phyloP scores from a whole-genome alignment of 768 basidiomycete genomes.

The Russula brevipes region DNA sequence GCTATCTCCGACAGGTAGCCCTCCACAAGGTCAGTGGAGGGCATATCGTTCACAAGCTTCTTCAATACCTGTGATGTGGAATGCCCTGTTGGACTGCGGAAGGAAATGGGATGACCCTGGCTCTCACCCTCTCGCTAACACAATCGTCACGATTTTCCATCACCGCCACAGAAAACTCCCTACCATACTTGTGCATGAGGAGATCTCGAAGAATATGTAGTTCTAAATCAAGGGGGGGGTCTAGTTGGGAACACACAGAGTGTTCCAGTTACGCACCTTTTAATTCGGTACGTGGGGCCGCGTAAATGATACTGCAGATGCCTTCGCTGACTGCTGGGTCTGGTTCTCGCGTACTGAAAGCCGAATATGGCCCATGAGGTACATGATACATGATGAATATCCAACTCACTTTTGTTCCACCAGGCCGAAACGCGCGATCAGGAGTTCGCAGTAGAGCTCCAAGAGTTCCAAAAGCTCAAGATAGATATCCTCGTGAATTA shows the following conservation, averaged over 20 bases:
- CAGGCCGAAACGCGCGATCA: slow-evolving; percentile 86
- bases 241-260: not conserved
- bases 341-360: slow-evolving; percentile 65
- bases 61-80: slow-evolving; percentile 52
- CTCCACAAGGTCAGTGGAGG: slow-evolving; percentile 71
- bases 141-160: slow-evolving; percentile 80
- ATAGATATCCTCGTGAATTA: slow-evolving; percentile 81
- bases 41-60: slow-evolving; percentile 68
- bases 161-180: slow-evolving; percentile 79
- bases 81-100: not conserved
- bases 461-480: slow-evolving; percentile 87
- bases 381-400: not conserved
- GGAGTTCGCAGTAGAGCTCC: slow-evolving; percentile 91
- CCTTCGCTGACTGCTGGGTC: slow-evolving; percentile 86
- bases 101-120: not conserved
- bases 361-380: not conserved
- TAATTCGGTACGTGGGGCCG: slow-evolving; percentile 85
- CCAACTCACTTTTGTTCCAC: slow-evolving; percentile 76
- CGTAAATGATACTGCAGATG: slow-evolving; percentile 81
- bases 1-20: slow-evolving; percentile 88
- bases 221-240: slow-evolving; percentile 43
- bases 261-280: slow-evolving; percentile 51
- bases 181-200: slow-evolving; percentile 93
- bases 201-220: slow-evolving; percentile 88
- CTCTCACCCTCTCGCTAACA: slow-evolving; percentile 77